Conservation (phyloP, 768 basidiomycete genomes). For the Amanita jacksonii region DNA sequence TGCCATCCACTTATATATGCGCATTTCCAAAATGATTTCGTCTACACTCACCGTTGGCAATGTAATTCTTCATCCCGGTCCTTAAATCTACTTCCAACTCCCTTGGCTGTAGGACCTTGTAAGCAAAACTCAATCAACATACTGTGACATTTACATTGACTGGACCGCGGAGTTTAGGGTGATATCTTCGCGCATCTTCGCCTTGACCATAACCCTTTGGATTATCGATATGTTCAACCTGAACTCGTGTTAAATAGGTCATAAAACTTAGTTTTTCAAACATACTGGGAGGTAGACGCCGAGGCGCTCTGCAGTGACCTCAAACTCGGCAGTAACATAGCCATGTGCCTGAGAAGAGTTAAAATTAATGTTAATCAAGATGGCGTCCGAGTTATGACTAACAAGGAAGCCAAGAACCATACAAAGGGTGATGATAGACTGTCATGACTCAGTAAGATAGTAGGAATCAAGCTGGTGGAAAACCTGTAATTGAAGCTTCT, state of each 20-base stretch:
- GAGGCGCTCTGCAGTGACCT: slow-evolving; percentile 75
- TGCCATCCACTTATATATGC: background rate
- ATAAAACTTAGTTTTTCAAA: slow-evolving; percentile 8
- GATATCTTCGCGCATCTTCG: slow-evolving; percentile 72
- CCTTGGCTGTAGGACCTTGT: slow-evolving; percentile 35
- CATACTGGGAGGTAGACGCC: slow-evolving; percentile 76
- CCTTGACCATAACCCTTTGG: slow-evolving; percentile 84
- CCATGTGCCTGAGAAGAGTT: slow-evolving; percentile 45
- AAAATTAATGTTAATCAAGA: background rate
- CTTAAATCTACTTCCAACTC: slow-evolving; percentile 80
- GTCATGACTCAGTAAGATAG: slow-evolving; percentile 8
- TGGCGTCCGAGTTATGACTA: slow-evolving; percentile 10
- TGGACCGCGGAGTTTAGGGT: slow-evolving; percentile 70
- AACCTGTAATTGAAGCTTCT: slow-evolving; percentile 63
- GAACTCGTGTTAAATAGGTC: background rate
- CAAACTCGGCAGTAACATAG: slow-evolving; percentile 77
- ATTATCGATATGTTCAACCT: slow-evolving; percentile 89
- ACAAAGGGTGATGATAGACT: slow-evolving; percentile 82
- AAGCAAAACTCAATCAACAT: slow-evolving; percentile 1
- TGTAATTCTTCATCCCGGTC: slow-evolving; percentile 95
- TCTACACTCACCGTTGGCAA: slow-evolving; percentile 62
- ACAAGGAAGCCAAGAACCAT: slow-evolving; percentile 91
- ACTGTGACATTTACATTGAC: slow-evolving; percentile 46
- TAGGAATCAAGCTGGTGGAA: slow-evolving; percentile 3
- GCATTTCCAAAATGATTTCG: background rate